A percentile compares a stretch with the other conserved stretches of the same genome.
Conservation (phyloP, 768 basidiomycete species). For the Lentinula raphanica region DNA sequence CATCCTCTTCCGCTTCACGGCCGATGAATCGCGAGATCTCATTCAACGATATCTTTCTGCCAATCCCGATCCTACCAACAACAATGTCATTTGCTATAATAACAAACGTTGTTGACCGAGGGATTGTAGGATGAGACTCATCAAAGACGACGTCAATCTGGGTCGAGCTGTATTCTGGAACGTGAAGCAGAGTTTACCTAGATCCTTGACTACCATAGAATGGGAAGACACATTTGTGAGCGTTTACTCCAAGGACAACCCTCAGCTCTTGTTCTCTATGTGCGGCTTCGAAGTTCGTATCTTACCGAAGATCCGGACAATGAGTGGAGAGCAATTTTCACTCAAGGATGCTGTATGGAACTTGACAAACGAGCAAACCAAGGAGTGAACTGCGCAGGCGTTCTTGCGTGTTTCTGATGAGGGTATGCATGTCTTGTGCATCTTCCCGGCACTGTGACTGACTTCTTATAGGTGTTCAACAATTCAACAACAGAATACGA, state of each 20-base stretch:
- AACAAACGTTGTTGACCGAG: conserved; percentile 99
- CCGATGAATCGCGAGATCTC: conserved; percentile 94
- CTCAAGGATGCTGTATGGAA: conserved; percentile 97
- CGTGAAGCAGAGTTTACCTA: conserved; percentile 92
- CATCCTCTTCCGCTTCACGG: conserved; percentile 95
- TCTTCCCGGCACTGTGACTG: not conserved
- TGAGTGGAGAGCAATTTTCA: conserved; percentile 96
- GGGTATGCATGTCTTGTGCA: conserved; percentile 34
- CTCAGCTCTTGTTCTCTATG: conserved; percentile 97
- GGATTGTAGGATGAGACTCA: conserved; percentile 97
- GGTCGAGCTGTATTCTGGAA: conserved; percentile 99
- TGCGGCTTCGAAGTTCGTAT: conserved; percentile 98
- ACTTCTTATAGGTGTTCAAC: conserved; percentile 64
- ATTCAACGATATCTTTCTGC: conserved; percentile 97
- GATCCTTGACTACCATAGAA: conserved; percentile 96
- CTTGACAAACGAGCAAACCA: conserved; percentile 92
- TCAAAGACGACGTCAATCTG: conserved; percentile 99
- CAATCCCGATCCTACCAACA: conserved; percentile 97
- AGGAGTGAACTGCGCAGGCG: conserved; percentile 96
- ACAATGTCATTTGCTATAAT: conserved; percentile 98
- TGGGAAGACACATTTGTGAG: conserved; percentile 99
- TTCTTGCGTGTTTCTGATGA: conserved; percentile 98
- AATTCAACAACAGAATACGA: conserved; percentile 96
- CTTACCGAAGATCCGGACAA: conserved; percentile 90
- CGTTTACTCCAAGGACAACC: conserved; percentile 96